phyloP scores from a whole-genome alignment of 2,329 filamentous ascomycete genomes.

The Metarhizium rileyi region DNA sequence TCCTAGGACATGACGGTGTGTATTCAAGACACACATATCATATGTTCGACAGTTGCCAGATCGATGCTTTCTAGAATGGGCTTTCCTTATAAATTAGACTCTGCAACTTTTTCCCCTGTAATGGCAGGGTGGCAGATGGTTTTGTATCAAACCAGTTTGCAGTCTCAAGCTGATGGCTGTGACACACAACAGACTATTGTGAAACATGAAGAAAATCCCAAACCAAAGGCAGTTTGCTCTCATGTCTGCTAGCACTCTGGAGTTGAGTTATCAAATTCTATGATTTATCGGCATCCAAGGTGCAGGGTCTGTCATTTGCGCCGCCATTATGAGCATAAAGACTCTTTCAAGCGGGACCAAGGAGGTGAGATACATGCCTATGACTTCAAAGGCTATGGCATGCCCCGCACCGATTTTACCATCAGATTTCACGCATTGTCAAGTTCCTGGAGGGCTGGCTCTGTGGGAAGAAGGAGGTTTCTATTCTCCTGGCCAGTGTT shows the following conservation, averaged over 20 bases:
- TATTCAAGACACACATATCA: background rate
- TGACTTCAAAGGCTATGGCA: background rate
- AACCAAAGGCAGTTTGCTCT: too few relatives aligned
- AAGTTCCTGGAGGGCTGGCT: too few relatives aligned
- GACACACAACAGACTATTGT: too few relatives aligned
- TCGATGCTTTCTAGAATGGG: background rate
- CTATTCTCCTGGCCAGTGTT: conserved; percentile 22
- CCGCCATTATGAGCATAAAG: background rate
- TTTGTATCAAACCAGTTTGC: background rate
- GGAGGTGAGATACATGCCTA: background rate
- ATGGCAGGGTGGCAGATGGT: background rate
- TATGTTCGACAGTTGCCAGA: background rate
- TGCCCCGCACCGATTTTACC: background rate
- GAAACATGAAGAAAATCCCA: too few relatives aligned
- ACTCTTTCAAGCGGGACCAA: background rate
- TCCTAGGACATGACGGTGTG: background rate
- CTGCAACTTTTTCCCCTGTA: background rate
- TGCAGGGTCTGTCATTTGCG: too few relatives aligned
- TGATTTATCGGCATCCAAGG: background rate
- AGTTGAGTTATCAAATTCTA: background rate
- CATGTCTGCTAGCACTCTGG: background rate
- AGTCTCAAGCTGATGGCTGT: background rate
- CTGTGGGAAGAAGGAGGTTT: conserved; percentile 18
- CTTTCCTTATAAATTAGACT: too few relatives aligned
- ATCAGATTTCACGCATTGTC: background rate